Conservation (phyloP, 2,329 filamentous ascomycete genomes). For the Xylaria sp. region DNA sequence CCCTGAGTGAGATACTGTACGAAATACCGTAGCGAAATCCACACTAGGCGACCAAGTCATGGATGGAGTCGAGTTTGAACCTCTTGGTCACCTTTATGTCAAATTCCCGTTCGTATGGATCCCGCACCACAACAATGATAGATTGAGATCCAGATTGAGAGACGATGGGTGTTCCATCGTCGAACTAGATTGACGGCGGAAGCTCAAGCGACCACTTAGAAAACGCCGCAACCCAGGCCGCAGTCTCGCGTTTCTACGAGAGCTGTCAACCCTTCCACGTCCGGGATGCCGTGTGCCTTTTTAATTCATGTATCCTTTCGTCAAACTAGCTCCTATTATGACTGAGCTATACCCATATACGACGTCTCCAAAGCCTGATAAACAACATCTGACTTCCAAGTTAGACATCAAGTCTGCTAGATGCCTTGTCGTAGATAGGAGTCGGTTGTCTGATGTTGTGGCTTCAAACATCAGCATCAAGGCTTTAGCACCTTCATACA, state of each 20-base stretch:
- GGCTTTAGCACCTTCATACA: background rate
- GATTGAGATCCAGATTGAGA: constrained; percentile 14
- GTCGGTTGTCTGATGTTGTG: constrained; percentile 6
- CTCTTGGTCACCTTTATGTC: background rate
- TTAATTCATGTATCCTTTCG: background rate
- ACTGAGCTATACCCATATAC: background rate
- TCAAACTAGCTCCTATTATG: background rate
- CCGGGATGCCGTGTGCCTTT: background rate
- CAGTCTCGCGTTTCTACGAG: background rate
- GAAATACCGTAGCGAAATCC: too few species aligned
- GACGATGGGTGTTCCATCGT: background rate
- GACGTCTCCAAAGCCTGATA: constrained; percentile 4
- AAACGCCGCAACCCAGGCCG: constrained; percentile 13
- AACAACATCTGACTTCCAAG: background rate
- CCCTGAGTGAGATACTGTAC: background rate
- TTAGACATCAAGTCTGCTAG: constrained; percentile 9
- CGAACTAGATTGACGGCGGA: constrained; percentile 1
- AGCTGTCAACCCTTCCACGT: background rate
- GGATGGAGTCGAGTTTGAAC: background rate
- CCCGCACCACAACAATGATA: background rate
- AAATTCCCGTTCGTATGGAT: too few species aligned
- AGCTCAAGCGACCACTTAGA: constrained; percentile 8
- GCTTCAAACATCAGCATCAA: constrained; percentile 8
- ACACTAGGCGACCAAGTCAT: constrained; percentile 1
- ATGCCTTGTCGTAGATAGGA: constrained; percentile 11